These are phyloP conservation scores for Spiromastix sp. DNA, from an alignment of 2,329 filamentous ascomycete species.

Conservation along the genomic window DNA sequence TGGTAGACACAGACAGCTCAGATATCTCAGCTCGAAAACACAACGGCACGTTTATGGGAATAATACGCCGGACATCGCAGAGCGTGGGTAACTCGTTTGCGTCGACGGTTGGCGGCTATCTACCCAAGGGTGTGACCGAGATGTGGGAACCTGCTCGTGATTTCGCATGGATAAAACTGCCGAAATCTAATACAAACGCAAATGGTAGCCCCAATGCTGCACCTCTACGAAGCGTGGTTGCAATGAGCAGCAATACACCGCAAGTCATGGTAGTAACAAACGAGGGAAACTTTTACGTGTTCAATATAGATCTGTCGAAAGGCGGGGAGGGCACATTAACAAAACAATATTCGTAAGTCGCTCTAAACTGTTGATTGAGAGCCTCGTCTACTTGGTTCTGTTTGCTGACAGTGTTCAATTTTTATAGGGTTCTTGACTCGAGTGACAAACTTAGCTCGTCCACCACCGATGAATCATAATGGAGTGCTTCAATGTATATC, in stretches of 20 bases:
- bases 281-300: slow-evolving; percentile 90
- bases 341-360: slow-evolving; percentile 79
- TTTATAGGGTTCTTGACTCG: slow-evolving; percentile 31
- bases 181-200: slow-evolving; percentile 43
- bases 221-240: slow-evolving; percentile 80
- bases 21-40: slow-evolving; percentile 34
- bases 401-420: slow-evolving; percentile 11
- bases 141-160: slow-evolving; percentile 95
- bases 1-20: slow-evolving; percentile 20
- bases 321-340: slow-evolving; percentile 86
- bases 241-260: slow-evolving; percentile 87
- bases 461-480: slow-evolving; percentile 24
- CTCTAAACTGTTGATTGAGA: background rate
- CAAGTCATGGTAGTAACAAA: slow-evolving; percentile 98
- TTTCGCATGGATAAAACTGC: slow-evolving; percentile 93
- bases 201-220: slow-evolving; percentile 26
- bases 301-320: slow-evolving; percentile 87
- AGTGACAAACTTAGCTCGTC: slow-evolving; percentile 32
- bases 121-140: slow-evolving; percentile 87
- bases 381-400: background rate
- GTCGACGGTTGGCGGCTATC: slow-evolving; percentile 79
- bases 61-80: slow-evolving; percentile 89
- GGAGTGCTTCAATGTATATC: too few species aligned
- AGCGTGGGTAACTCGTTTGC: slow-evolving; percentile 84
- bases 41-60: slow-evolving; percentile 75